Evolutionary conservation across 164 flowering plant genomes (phyloP), one percentile per base, ranked within the genome.

Genomic region (Vitis rotundifolia): DNA sequence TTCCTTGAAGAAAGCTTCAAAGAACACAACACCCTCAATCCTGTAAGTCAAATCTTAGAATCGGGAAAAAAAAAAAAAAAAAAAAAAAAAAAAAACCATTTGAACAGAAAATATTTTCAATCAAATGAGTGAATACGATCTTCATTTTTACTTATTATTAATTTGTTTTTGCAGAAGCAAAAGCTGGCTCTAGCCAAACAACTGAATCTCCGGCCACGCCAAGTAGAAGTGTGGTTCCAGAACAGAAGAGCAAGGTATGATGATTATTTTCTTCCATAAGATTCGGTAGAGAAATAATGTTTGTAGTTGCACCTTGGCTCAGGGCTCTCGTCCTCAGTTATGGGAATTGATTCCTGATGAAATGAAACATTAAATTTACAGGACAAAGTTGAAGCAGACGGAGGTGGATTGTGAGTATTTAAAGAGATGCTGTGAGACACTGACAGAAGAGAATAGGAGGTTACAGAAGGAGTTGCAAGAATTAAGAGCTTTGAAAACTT

Each of bases 331-430:
- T 37, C 44, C 26, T 22, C 26, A 22, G 26, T 22, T 22, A 22
- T 22, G 26, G 44, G 7, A 37, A 37, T 37, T 54, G 14, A 18
- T 4, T n/a, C n/a, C n/a, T 49, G 71, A 19, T 9, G 12, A 47
- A 49, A 61, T 50, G 10, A 14, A 1, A 26, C 1, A 37, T 44
- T 16, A 68, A 56, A 37, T 51, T 13, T 8, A 48, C 81, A 92
- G 98, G 79, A 93, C 97, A 50, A 93, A 93, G 75, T 51, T 93
- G 88, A 93, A 91, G 92, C 98, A 93, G 75, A 93, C 97, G 49
- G 98, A 93, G 77, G 95, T 93, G n/a, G 97, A 93, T 77, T 93
- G 97, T 69, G 98, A 93, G 83, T 90, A 93, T 66, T 78, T 93
- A 70, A 93, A 89, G 82, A 73, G 93, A 61, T 88, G 97, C 70